Percentiles rank a stretch among this genome's conserved stretches.
Evolutionary conservation across 371 early-diverging fungal species (phyloP).

Genomic region (Syncephalis fuscata): DNA sequence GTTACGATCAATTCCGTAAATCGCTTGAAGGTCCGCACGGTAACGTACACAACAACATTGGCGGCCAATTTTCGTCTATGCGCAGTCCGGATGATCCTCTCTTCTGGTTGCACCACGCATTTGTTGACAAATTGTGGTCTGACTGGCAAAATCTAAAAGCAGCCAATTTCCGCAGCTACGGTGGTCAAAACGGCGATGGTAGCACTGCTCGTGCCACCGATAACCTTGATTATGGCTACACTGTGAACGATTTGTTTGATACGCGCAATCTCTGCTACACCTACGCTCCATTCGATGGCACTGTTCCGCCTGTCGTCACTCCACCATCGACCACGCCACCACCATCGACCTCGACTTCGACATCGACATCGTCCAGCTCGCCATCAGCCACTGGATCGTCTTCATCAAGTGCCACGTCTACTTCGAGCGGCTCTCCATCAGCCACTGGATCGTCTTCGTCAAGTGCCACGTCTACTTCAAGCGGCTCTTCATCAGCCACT

Average conservation of each 20-base stretch:
- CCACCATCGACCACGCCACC: too few species aligned
- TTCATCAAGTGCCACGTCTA: too few species aligned
- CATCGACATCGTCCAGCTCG: too few species aligned
- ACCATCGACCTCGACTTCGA: too few species aligned
- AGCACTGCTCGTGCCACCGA: too few species aligned
- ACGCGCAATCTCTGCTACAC: slow-evolving; percentile 3
- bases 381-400: too few species aligned
- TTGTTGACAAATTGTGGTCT: slow-evolving; percentile 29
- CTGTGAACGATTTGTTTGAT: neutral
- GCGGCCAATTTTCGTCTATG: slow-evolving; percentile 4
- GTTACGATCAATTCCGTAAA: slow-evolving; percentile 1
- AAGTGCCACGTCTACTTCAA: too few species aligned
- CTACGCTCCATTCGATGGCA: neutral
- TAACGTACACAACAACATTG: slow-evolving; percentile 3
- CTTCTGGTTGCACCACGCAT: slow-evolving; percentile 36
- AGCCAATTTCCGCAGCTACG: neutral
- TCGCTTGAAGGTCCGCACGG: slow-evolving; percentile 6
- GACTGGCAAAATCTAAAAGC: slow-evolving; percentile 15
- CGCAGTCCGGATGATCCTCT: slow-evolving; percentile 13
- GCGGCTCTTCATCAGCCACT: too few species aligned
- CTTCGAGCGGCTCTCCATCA: too few species aligned
- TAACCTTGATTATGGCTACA: too few species aligned
- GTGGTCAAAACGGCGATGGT: neutral
- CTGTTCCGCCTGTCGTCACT: too few species aligned
- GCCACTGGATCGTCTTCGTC: too few species aligned